Base-by-base conservation (phyloP, 2,329 filamentous ascomycete genomes). In the Aspergillus quadrilineatus region DNA sequence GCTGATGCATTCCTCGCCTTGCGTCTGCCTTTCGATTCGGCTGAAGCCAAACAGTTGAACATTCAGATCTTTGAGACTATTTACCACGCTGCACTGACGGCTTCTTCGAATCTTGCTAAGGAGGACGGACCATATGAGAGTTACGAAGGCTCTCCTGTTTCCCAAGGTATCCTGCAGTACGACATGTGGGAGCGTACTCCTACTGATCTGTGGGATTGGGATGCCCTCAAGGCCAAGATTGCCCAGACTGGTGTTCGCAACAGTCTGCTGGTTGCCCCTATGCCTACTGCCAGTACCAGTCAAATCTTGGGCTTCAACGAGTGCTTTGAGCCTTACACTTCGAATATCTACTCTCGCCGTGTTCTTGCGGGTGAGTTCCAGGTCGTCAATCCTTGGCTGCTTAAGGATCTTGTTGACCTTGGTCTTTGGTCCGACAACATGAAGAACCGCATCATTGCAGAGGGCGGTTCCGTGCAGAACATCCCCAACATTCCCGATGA, bases 381-480 rank as follows among this genome's bases (percentile, higher is more conserved):
- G 80, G 91, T 99, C 53, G 94, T 99, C 75, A 99, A 99, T 82
- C 94, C 94, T 51, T 99, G 94, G 94, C 80, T 99, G 61, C 86
- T 99, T 60, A 97, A 96, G 83, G 94, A 99, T 69, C 86, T 99
- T 30, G 94, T 99, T 65, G 94, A 99, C 72, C 90, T 97, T 80
- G 94, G 94, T 60, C 83, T 99, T 44, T 99, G 94, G 94, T 97
- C 93, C 47, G 93, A 99, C 78, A 91, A 92, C 80, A 99, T 99
- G 94, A 99, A 99, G 88, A 99, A 99, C 83, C 92, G 94, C 68
- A 99, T 99, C 82, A 99, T 99, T 70, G 89, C 94, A 56, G 93
- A 97, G 61, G 90, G 90, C 65, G 94, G 94, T 64, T 97, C 93
- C 17, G 89, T 99, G 55, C 94, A 97, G 77, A 93, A 94, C 77